These are phyloP conservation scores for Balansia obtecta DNA, from an alignment of 2,329 filamentous ascomycete species.

Conservation along the genomic window DNA sequence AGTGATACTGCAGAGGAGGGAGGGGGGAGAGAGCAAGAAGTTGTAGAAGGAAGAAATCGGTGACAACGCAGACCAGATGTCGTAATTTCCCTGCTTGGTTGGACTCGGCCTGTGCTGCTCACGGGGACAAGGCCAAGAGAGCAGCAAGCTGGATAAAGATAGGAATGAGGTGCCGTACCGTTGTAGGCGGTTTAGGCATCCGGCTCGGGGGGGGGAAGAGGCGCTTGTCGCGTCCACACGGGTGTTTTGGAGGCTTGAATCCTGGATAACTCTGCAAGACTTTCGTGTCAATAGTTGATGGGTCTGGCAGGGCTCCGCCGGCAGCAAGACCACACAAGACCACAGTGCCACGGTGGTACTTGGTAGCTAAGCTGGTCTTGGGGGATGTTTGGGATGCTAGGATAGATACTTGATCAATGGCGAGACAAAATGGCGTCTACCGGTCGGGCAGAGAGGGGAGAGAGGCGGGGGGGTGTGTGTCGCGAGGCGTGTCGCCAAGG, in stretches of 20 bases:
- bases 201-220: neutral
- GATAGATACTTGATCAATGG: too few relatives aligned
- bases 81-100: conserved; percentile 1
- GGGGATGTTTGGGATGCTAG: neutral
- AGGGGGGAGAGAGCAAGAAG: neutral
- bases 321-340: neutral
- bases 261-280: neutral
- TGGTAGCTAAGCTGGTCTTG: neutral
- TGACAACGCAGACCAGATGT: neutral
- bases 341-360: neutral
- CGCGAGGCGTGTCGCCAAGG: neutral
- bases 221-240: neutral
- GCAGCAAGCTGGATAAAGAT: neutral
- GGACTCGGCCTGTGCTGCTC: conserved; percentile 1
- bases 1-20: neutral
- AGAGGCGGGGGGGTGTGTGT: too few relatives aligned
- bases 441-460: neutral
- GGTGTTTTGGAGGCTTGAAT: neutral
- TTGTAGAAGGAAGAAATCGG: neutral
- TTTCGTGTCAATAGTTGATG: neutral
- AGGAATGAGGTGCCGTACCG: neutral
- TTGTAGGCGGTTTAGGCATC: neutral
- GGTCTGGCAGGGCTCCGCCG: neutral
- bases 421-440: too few relatives aligned
- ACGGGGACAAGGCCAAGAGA: conserved; percentile 3